phyloP scores from a whole-genome alignment of 176 grass and related monocot genomes.

The sorghum (Sorghum bicolor) region DNA sequence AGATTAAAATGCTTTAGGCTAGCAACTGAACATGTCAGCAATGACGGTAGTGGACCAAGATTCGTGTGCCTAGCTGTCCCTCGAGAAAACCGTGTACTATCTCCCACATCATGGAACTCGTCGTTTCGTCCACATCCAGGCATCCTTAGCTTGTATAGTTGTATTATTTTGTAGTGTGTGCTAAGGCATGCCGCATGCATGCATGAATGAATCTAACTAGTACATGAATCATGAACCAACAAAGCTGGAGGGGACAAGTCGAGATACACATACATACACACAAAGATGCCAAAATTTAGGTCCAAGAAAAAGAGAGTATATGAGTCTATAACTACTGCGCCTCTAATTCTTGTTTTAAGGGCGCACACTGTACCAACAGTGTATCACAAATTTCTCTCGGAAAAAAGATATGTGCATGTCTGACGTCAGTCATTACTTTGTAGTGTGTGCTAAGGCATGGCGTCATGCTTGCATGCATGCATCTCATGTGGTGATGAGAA shows the following conservation, averaged over 20 bases:
- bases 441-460: neutral
- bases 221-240: neutral
- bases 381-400: neutral
- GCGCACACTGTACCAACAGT: neutral
- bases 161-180: neutral
- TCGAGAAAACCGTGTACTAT: neutral
- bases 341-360: neutral
- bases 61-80: neutral
- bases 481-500: neutral
- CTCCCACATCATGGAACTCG: neutral
- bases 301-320: neutral
- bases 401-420: neutral
- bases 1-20: neutral
- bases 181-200: neutral
- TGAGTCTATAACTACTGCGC: neutral
- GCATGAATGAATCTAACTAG: neutral
- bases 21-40: neutral
- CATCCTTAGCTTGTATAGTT: neutral
- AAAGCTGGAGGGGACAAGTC: neutral
- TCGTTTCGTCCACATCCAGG: neutral
- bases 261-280: neutral
- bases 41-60: neutral
- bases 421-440: neutral
- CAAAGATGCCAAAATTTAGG: neutral
- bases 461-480: neutral